Base-by-base conservation (phyloP, 2,329 filamentous ascomycete genomes). In the Plectosphaerella cucumerina region DNA sequence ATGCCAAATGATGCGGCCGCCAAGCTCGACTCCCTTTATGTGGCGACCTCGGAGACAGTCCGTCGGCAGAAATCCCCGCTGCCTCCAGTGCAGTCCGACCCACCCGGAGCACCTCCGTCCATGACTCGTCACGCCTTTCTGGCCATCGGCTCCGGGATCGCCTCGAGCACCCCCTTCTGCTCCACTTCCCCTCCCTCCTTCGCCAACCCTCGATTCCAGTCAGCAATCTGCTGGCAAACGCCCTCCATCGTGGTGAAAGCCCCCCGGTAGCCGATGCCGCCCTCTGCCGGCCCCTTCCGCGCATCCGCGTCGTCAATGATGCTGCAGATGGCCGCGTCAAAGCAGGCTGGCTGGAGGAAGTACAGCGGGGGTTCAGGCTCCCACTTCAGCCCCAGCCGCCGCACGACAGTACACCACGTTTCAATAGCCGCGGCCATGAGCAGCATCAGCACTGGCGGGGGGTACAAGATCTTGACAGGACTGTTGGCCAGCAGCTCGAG, bases 211-310 rank as follows among this genome's bases (percentile, higher is more conserved):
- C 44, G 50, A 50, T 78, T 76, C 70, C 70, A 76, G 11, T 69
- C 63, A 5, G 59, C 56, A 11, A 76, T 50, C 56, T 72, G 65
- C 57, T 67, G 64, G 48, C 67, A 70, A 21, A 75, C 57, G 1
- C 72, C 73, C 56, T 76, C 70, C 20, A 76, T 52, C 5, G 67
- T 70, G 11, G 60, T 70, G 44, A 63, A 69, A 8, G 62, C 62
- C 3, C 61, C 64, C 45, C 49, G 50, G 47, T 76, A 76, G 11
- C 71, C 74, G 23, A 77, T 54, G 0, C 73, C 73, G 1, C 73
- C 73, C 9, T 72, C 64, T 31, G 63, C 65, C 2, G 70, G 62
- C 5, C 59, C 56, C 54, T 57, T 67, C 55, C 64, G 62, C 6
- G 73, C 73, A 44, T 61, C 58, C 11, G 56, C 57, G 50, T 74